phyloP scores from a whole-genome alignment of 2,329 filamentous ascomycete species.

The Colletotrichum chrysophilum region DNA sequence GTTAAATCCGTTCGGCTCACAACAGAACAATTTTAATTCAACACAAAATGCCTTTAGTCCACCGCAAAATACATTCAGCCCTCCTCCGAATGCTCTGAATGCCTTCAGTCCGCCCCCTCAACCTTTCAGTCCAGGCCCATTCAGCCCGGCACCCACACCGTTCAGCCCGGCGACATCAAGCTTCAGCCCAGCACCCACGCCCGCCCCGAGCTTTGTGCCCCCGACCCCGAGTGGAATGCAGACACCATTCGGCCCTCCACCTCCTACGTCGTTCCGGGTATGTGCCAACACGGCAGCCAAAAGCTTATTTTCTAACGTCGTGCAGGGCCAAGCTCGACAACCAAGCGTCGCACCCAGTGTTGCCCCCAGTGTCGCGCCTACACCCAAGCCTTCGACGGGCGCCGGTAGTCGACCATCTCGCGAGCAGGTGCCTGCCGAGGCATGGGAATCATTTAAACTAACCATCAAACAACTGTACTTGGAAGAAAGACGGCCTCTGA shows the following conservation, averaged over 20 bases:
- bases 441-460: slow-evolving; percentile 53
- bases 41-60: not conserved
- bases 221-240: slow-evolving; percentile 6
- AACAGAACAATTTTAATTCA: not conserved
- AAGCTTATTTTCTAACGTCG: not conserved
- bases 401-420: slow-evolving; percentile 41
- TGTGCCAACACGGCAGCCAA: not conserved
- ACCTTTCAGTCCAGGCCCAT: slow-evolving; percentile 6
- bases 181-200: slow-evolving; percentile 18
- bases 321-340: slow-evolving; percentile 12
- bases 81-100: slow-evolving; percentile 4
- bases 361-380: slow-evolving; percentile 23
- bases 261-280: slow-evolving; percentile 20
- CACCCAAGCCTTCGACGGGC: slow-evolving; percentile 33
- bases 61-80: not conserved
- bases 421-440: slow-evolving; percentile 49
- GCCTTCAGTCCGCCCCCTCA: slow-evolving; percentile 10
- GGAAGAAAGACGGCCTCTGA: slow-evolving; percentile 55
- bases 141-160: slow-evolving; percentile 11
- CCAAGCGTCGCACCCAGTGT: not conserved
- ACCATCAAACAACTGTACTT: slow-evolving; percentile 52
- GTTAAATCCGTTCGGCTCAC: not conserved
- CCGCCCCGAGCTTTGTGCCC: slow-evolving; percentile 10
- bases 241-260: slow-evolving; percentile 17
- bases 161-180: slow-evolving; percentile 12